These are phyloP conservation scores for Ilex asprella DNA, from an alignment of 257 asterid species.

Conservation along the genomic window DNA sequence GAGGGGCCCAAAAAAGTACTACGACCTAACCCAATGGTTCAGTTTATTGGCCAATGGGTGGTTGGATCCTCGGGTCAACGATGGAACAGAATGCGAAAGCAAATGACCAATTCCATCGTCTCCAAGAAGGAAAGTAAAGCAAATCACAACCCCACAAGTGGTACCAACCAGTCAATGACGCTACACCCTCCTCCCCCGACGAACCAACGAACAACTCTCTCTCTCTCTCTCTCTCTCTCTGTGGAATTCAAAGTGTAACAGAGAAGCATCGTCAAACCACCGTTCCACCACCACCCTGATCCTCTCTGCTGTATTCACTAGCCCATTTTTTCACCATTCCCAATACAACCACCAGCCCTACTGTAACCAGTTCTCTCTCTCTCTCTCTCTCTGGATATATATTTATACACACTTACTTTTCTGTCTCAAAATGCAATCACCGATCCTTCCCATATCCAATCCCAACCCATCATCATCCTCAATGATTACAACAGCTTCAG, in stretches of 20 bases:
- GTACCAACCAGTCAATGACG: neutral
- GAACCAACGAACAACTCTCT: neutral
- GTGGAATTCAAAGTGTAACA: neutral
- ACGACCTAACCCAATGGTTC: no score
- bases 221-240: no score
- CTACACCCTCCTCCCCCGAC: neutral
- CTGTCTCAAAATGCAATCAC: conserved; percentile 26
- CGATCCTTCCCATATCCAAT: conserved; percentile 48
- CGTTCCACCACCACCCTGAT: neutral
- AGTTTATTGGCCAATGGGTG: no score
- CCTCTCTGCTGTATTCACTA: neutral
- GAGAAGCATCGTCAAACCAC: neutral
- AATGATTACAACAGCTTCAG: no score
- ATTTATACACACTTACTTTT: neutral
- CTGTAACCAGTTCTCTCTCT: neutral
- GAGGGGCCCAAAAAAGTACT: no score
- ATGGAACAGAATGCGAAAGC: no score
- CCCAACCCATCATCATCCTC: conserved; percentile 23
- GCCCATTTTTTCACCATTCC: neutral
- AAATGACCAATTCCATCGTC: no score
- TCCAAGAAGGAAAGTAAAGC: neutral
- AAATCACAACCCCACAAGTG: neutral
- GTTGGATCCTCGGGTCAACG: no score
- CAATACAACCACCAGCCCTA: neutral
- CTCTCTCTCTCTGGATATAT: neutral